Base-by-base conservation (phyloP, 1,139 yeast species). In the Suhomyces bribrorum region DNA sequence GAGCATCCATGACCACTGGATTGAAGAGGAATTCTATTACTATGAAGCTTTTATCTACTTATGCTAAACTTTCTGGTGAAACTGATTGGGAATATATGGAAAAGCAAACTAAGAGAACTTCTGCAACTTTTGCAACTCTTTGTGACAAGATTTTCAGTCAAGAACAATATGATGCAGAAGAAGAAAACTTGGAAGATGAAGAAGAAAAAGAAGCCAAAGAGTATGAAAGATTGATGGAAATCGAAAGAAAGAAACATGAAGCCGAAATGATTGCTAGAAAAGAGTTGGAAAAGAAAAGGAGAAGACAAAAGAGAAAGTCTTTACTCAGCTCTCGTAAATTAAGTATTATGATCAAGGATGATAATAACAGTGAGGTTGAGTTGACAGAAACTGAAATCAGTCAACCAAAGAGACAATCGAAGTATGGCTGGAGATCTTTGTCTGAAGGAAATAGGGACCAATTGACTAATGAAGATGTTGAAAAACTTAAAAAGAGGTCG, bases 91-190 rank as follows among this genome's bases (percentile, higher is more conserved):
- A 81, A 52, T 78, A 78, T 50, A 77, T 83, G 64, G 86, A 83
- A 50, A 80, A 78, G 51, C 87, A 81, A 57, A 81, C 88, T 13
- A 83, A 79, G 62, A 73, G 92, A 61, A 82, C 89, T 2, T 80
- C 87, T 26, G 82, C 87, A 9, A 85, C 86, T 41, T 84, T 84
- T 66, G 92, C 89, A 8, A 75, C 84, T 4, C 66, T 84, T 34
- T 83, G 88, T 68, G 90, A 84, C 61, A 81, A 79, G 57, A 79
- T 84, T 43, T 84, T 84, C 63, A 83, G 79, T 47, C 76, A 73
- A 50, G 77, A 73, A 49, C 67, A 62, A 3, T 79, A 79, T 54
- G 79, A 79, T 48, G 75, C 74, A 50, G 79, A 75, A 41, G 86
- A 80, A 45, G 81, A 76, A 50, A 65, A 61, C 35, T 62, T 73